Percentiles rank a stretch among this genome's conserved stretches.
Evolutionary conservation across 331 rosid species (phyloP).

Genomic region (Acacia pycnantha): DNA sequence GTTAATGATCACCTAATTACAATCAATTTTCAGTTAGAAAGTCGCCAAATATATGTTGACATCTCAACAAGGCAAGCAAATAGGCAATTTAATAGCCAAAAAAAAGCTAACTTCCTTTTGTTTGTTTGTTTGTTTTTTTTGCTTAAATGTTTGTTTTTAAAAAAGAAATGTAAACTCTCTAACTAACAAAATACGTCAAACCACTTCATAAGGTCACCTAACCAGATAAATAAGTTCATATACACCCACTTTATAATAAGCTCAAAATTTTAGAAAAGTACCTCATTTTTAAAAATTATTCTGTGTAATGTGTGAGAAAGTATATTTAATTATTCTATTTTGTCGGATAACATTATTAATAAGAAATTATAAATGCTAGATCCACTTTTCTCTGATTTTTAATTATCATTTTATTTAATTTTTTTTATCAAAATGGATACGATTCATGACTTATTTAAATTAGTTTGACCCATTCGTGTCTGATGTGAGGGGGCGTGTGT

Average conservation of each 20-base stretch:
- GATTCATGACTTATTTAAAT: neutral
- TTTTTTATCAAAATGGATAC: neutral
- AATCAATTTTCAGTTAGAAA: conserved; percentile 34
- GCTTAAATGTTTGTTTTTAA: neutral
- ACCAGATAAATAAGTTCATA: neutral
- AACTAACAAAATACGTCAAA: neutral
- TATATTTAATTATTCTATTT: neutral
- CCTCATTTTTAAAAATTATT: neutral
- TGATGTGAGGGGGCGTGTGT: neutral
- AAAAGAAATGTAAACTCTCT: neutral
- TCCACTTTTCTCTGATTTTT: neutral
- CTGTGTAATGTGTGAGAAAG: neutral
- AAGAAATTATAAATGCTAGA: neutral
- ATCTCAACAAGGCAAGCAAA: conserved; percentile 32
- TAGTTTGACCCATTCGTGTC: neutral
- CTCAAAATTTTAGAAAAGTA: neutral
- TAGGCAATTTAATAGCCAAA: conserved; percentile 4
- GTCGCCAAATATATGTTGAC: conserved; percentile 47
- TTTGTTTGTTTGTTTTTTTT: neutral
- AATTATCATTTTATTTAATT: neutral
- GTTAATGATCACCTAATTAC: conserved; percentile 32
- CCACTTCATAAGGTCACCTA: neutral
- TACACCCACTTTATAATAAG: neutral
- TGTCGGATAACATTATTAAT: neutral
- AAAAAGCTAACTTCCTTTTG: neutral